A percentile compares a stretch with the other conserved stretches of the same genome.
Evolutionary conservation across 352 stramenopile genomes (phyloP).

Genomic region (Phytophthora idaei): DNA sequence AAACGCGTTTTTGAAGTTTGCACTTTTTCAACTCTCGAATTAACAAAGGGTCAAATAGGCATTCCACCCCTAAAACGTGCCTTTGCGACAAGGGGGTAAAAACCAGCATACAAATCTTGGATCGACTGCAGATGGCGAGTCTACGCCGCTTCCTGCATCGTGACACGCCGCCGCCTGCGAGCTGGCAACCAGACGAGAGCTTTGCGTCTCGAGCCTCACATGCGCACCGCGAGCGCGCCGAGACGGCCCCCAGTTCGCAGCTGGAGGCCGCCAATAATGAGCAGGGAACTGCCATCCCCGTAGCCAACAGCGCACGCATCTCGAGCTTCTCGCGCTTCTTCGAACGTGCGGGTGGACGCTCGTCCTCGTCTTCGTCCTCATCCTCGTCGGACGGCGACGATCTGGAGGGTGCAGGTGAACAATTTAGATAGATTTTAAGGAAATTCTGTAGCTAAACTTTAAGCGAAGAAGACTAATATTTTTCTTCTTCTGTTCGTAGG

Average conservation of each 20-base stretch:
- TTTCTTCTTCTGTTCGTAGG: conserved; percentile 1
- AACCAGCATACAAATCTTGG: conserved; percentile 23
- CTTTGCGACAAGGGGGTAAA: conserved; percentile 8
- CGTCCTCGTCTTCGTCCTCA: conserved; percentile 38
- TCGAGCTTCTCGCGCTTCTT: conserved; percentile 42
- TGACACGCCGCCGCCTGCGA: conserved; percentile 10
- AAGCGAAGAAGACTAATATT: conserved; percentile 8
- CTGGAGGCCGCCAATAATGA: conserved; percentile 8
- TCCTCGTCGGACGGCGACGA: conserved; percentile 35
- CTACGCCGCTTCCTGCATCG: conserved; percentile 31
- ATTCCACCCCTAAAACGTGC: background rate
- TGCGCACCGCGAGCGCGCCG: conserved; percentile 33
- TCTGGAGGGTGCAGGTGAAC: conserved; percentile 20
- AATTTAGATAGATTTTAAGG: background rate
- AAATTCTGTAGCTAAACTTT: background rate
- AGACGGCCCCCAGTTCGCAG: conserved; percentile 34
- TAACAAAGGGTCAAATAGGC: background rate
- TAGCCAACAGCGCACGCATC: conserved; percentile 12
- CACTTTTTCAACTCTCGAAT: conserved; percentile 8
- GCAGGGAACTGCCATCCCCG: conserved; percentile 15
- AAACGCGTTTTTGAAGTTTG: no score
- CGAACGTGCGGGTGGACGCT: conserved; percentile 26
- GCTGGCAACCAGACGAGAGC: conserved; percentile 4
- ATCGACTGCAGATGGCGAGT: conserved; percentile 19
- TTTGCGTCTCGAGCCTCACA: conserved; percentile 25